Conservation (phyloP, 2,329 filamentous ascomycete genomes). For the Ophiostoma himal-ulmi region DNA sequence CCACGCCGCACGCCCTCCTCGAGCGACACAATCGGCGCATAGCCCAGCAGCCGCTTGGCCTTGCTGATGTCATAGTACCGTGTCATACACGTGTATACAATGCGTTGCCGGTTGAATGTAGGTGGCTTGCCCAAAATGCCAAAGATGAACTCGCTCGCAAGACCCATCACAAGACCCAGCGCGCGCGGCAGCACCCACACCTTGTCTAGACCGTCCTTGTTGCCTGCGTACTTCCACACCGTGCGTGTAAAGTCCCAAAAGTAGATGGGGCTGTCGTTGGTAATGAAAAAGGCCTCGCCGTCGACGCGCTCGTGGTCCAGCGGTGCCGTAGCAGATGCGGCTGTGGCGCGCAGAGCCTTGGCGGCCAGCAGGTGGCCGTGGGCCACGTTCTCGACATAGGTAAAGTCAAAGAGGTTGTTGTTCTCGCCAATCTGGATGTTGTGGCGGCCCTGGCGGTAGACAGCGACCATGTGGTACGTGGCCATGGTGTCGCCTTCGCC, state of each 20-base stretch:
- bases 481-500: slow-evolving; percentile 80
- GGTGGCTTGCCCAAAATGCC: slow-evolving; percentile 46
- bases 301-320: slow-evolving; percentile 69
- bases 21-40: slow-evolving; percentile 60
- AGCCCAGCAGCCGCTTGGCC: slow-evolving; percentile 64
- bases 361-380: slow-evolving; percentile 81
- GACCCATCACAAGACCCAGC: slow-evolving; percentile 48
- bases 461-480: slow-evolving; percentile 66
- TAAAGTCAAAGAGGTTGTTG: slow-evolving; percentile 59
- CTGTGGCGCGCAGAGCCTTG: slow-evolving; percentile 60
- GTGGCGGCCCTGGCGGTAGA: slow-evolving; percentile 62
- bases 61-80: slow-evolving; percentile 73
- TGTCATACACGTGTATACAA: slow-evolving; percentile 66
- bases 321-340: slow-evolving; percentile 51
- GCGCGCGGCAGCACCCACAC: slow-evolving; percentile 52
- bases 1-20: slow-evolving; percentile 56
- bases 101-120: slow-evolving; percentile 54
- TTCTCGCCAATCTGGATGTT: slow-evolving; percentile 73
- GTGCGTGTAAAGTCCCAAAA: slow-evolving; percentile 84
- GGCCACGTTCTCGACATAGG: slow-evolving; percentile 58
- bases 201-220: slow-evolving; percentile 45
- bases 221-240: slow-evolving; percentile 63
- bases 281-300: slow-evolving; percentile 84
- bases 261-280: slow-evolving; percentile 81
- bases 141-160: slow-evolving; percentile 48